Base-by-base conservation (phyloP, 2,329 filamentous ascomycete species). In the Colletotrichum abscissum region DNA sequence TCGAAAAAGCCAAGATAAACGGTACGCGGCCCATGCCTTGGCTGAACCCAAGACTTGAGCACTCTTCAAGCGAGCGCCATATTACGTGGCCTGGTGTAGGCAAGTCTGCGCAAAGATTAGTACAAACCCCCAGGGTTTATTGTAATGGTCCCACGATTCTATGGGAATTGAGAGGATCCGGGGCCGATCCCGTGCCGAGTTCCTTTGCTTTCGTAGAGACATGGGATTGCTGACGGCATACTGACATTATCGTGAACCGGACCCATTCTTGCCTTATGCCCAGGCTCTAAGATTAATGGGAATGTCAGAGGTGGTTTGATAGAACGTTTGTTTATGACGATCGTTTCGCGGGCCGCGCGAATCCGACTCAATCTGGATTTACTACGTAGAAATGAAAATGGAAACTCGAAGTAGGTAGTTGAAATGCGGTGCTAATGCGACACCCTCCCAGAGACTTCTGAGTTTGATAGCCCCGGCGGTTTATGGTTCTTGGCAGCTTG, bases 381-480 rank as follows among this genome's bases (percentile, higher is more conserved):
- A 26, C 26, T 26, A 26, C 26, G 26, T 26, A 33, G 9, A 24
- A 12, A 14, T 12, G 14, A 56, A 56, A 46, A 14, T n/a, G 4
- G 8, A 52, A 54, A 28, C 52, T 35, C 33, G 11, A 42, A 8
- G 38, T 42, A 42, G 16, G 38, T 42, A 42, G 38, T 42, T 42
- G 38, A 42, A 42, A 19, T 19, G 16, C 38, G 16, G 38, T 42
- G 42, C 42, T 66, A 70, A 22, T 28, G 22, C 12, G 35, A 66
- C 56, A 42, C 67, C 60, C 67, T 28, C 24, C 22, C 38, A 26
- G 28, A 24, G 26, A 52, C 42, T 46, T 55, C 33, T n/a, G 62
- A 46, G 59, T 57, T 65, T 60, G 71, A 73, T 73, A 60, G 55
- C 26, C 26, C 56, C 56, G 54, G 52, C 56, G 63, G 49, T 8